These are phyloP conservation scores for Solanum aculeatissimum DNA, from an alignment of 305 asterid genomes.

Conservation along the genomic window DNA sequence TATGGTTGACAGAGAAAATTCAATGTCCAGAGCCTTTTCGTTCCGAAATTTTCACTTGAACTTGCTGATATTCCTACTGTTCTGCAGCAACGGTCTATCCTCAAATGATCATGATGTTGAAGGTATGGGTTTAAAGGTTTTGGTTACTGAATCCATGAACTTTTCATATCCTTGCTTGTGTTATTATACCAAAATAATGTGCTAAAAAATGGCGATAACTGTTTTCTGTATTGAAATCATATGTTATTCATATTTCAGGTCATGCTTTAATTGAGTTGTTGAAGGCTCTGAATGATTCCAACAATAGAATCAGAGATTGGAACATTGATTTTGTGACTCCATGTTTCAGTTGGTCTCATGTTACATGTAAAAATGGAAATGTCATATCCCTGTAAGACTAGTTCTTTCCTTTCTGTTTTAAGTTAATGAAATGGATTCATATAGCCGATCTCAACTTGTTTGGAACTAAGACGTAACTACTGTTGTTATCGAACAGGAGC, in stretches of 20 bases:
- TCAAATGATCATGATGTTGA: constrained; percentile 44
- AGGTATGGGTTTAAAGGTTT: constrained; percentile 25
- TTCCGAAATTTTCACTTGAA: constrained; percentile 6
- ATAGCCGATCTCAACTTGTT: neutral
- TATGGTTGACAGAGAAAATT: constrained; percentile 2
- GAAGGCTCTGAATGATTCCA: constrained; percentile 51
- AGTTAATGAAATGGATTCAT: neutral
- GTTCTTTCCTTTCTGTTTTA: neutral
- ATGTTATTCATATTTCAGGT: constrained; percentile 31
- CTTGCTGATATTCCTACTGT: constrained; percentile 26
- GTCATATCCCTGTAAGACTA: constrained; percentile 48
- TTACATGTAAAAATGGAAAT: constrained; percentile 55
- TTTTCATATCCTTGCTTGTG: neutral
- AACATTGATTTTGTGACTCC: constrained; percentile 60
- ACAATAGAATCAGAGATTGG: constrained; percentile 48
- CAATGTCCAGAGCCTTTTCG: constrained; percentile 8
- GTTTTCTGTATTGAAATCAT: neutral
- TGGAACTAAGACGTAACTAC: neutral
- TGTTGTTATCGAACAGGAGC: constrained; percentile 38
- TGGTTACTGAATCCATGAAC: neutral
- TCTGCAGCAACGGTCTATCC: constrained; percentile 25
- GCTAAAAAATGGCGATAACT: neutral
- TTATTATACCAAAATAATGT: neutral
- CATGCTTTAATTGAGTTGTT: constrained; percentile 50
- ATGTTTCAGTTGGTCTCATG: constrained; percentile 80